Base-by-base conservation (phyloP, 2,329 filamentous ascomycete species). In the Aspergillus fructus region DNA sequence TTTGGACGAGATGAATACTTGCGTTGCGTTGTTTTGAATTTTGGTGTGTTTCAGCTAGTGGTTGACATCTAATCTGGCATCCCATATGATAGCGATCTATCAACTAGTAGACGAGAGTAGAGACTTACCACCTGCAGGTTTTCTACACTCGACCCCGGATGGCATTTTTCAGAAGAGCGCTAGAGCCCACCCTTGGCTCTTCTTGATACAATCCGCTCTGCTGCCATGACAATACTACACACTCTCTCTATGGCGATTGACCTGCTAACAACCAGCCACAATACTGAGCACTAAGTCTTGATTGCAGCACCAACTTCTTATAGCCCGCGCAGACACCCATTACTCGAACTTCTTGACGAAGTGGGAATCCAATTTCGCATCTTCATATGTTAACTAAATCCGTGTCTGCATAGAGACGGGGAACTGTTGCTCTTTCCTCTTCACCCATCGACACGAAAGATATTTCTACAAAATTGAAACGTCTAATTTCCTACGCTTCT, bases 1-100 rank as follows among this genome's bases (percentile, higher is more conserved):
- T 30, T 30, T 50, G 40, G 40, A 50, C 51, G 51, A 40, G n/a
- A 58, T 56, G 49, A 56, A 52, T 43, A 33, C 41, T 49, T 54
- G 39, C 33, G 34, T 58, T 43, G 17, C 42, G 54, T 49, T 48
- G 30, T 21, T 54, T 58, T 58, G 50, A 30, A 48, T 49, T 50
- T 49, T 34, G 27, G 41, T 53, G 41, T 54, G 39, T 33, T 47
- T 50, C 50, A 58, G 56, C 51, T 58, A 58, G 51, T 58, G 56
- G 56, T 58, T 58, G 56, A 54, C 27, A 58, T 58, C 56, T 50
- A 58, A 58, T 58, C 51, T 54, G 56, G 46, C 56, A 58, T 54
- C 48, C 41, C 50, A 47, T 21, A 43, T 6, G 34, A 37, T 24
- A 51, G 41, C 27, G 40, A 47, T 58, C 19, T 41, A 48, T 58